Percentiles rank a stretch among this genome's conserved stretches.
Conservation (phyloP, 306 rosid species). For the Vigna reflexopilosa region DNA sequence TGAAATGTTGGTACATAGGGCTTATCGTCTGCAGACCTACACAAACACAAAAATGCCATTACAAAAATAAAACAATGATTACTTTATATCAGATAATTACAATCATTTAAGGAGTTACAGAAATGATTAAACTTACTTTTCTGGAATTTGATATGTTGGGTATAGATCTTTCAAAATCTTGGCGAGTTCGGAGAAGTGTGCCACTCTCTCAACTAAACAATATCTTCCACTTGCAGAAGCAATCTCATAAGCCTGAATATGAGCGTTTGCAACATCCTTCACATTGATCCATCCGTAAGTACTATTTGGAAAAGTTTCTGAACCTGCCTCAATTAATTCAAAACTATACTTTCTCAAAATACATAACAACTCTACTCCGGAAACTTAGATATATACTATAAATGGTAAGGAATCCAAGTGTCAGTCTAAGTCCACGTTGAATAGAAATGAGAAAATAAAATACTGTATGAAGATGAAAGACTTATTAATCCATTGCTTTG, state of each 20-base stretch:
- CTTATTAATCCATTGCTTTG: too few species aligned
- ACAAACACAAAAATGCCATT: too few species aligned
- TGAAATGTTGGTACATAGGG: constrained; percentile 57
- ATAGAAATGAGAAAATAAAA: too few species aligned
- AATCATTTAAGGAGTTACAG: not conserved
- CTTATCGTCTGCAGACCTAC: constrained; percentile 61
- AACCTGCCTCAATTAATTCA: constrained; percentile 56
- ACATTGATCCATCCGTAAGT: constrained; percentile 69
- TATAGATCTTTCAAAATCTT: constrained; percentile 54
- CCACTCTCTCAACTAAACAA: constrained; percentile 60
- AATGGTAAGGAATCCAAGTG: too few species aligned
- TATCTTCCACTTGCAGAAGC: constrained; percentile 81
- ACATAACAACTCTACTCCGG: too few species aligned
- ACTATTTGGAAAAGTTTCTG: constrained; percentile 56
- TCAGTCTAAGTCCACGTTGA: too few species aligned
- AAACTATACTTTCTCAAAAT: not conserved
- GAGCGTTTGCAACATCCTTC: constrained; percentile 77
- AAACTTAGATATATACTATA: too few species aligned
- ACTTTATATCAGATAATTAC: too few species aligned
- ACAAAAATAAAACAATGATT: too few species aligned
- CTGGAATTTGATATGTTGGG: constrained; percentile 61
- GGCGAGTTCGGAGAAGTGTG: constrained; percentile 56
- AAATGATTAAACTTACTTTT: constrained; percentile 50
- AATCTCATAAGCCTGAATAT: constrained; percentile 71
- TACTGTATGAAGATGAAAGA: too few species aligned